Percentiles rank a stretch among this genome's conserved stretches.
phyloP scores from a whole-genome alignment of 768 basidiomycete species.

The Boletales sp. region DNA sequence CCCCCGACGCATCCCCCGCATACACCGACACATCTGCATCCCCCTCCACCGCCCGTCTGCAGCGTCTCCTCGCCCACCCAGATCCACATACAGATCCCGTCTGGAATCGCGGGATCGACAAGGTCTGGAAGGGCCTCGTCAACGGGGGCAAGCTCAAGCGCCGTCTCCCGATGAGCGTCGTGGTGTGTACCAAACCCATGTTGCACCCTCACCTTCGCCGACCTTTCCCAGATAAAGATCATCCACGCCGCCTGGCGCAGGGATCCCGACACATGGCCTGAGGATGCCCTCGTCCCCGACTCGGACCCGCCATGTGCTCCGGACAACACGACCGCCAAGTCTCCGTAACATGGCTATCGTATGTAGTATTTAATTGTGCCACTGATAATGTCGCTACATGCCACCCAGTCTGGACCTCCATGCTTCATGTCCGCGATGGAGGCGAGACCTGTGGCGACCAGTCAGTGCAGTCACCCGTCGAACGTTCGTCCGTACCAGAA shows the following conservation, averaged over 20 bases:
- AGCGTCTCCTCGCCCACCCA: constrained; percentile 45
- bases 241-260: constrained; percentile 72
- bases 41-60: constrained; percentile 39
- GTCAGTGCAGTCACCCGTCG: constrained; percentile 7
- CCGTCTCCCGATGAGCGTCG: constrained; percentile 56
- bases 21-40: constrained; percentile 13
- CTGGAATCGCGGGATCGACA: constrained; percentile 57
- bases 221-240: constrained; percentile 57
- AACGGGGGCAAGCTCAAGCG: constrained; percentile 57
- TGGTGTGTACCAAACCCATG: constrained; percentile 43
- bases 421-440: constrained; percentile 61
- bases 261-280: constrained; percentile 72
- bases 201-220: neutral
- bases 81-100: constrained; percentile 47
- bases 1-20: constrained; percentile 15
- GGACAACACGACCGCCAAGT: no score
- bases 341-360: neutral
- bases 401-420: constrained; percentile 2
- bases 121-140: constrained; percentile 60
- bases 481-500: constrained; percentile 59
- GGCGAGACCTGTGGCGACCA: constrained; percentile 58
- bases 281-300: constrained; percentile 54
- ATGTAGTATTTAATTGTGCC: constrained; percentile 4
- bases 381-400: constrained; percentile 9
- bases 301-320: constrained; percentile 47